Evolutionary conservation across 257 asterid species (phyloP).

Genomic region (Rhazya stricta): DNA sequence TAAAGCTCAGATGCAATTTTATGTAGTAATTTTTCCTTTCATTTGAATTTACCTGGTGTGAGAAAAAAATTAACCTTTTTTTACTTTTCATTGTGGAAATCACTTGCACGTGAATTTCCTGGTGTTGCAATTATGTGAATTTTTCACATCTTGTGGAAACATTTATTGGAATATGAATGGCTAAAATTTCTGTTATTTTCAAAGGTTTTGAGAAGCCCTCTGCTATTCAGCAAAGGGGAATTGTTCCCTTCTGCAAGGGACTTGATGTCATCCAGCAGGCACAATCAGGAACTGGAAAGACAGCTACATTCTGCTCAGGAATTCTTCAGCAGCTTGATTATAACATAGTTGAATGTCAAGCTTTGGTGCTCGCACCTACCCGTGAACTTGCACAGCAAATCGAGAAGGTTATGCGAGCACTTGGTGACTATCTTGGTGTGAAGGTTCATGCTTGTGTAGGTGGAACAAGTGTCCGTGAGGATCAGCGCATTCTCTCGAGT

Average conservation of each 20-base stretch:
- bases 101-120: background rate
- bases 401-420: slow-evolving; percentile 50
- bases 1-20: background rate
- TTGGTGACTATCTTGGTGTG: slow-evolving; percentile 48
- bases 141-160: background rate
- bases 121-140: background rate
- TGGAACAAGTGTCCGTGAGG: slow-evolving; percentile 47
- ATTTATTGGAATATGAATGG: background rate
- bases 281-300: slow-evolving; percentile 47
- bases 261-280: slow-evolving; percentile 49
- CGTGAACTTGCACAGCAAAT: slow-evolving; percentile 53
- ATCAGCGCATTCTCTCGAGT: slow-evolving; percentile 41
- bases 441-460: slow-evolving; percentile 56
- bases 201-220: slow-evolving; percentile 52
- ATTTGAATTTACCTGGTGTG: too few relatives aligned
- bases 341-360: slow-evolving; percentile 35
- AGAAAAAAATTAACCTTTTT: too few relatives aligned
- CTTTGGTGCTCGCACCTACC: slow-evolving; percentile 47
- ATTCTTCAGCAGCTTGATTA: slow-evolving; percentile 47
- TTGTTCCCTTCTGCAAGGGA: slow-evolving; percentile 48
- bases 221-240: slow-evolving; percentile 49
- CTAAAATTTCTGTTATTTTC: background rate
- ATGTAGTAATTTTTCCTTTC: background rate
- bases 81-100: background rate
- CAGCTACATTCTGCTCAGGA: slow-evolving; percentile 46